Conservation (phyloP, 139 green algal species). For the Tetradesmus obliquus region DNA sequence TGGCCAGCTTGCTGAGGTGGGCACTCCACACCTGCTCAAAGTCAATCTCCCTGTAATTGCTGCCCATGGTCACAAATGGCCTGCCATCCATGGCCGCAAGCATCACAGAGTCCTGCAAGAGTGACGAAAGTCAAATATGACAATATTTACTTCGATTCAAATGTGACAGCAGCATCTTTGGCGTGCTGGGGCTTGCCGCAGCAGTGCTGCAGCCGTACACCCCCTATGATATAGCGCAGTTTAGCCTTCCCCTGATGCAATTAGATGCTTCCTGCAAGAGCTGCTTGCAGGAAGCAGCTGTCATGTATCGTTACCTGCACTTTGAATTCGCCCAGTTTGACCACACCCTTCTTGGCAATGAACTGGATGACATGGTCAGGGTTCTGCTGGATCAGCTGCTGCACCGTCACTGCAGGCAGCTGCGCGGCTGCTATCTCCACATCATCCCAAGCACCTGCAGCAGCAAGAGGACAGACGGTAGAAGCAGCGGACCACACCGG, state of each 20-base stretch:
- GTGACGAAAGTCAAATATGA: not conserved
- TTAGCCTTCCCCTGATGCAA: not conserved
- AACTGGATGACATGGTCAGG: conserved; percentile 35
- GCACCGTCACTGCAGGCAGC: conserved; percentile 7
- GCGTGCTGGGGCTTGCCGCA: not conserved
- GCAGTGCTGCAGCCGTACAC: not conserved
- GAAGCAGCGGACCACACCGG: not conserved
- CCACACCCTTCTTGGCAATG: conserved; percentile 34
- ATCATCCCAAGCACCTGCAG: conserved; percentile 19
- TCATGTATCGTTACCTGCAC: conserved; percentile 13
- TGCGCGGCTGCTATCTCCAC: not conserved
- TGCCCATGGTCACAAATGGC: conserved; percentile 19
- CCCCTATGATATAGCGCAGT: not conserved
- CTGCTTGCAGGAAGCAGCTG: not conserved
- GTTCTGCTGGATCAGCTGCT: conserved; percentile 23
- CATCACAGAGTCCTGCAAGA: conserved; percentile 16
- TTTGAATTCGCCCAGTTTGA: conserved; percentile 43
- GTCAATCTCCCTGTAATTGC: conserved; percentile 24
- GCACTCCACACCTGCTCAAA: conserved; percentile 18
- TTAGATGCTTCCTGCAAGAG: not conserved
- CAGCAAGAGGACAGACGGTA: not conserved
- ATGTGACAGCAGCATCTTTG: not conserved
- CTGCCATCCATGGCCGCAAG: conserved; percentile 6
- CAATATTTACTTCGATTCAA: not conserved
- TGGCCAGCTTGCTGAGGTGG: not conserved